Evolutionary conservation across 352 stramenopile species (phyloP), one percentile per base, ranked within the genome.

Genomic region (Phytophthora nicotianae): DNA sequence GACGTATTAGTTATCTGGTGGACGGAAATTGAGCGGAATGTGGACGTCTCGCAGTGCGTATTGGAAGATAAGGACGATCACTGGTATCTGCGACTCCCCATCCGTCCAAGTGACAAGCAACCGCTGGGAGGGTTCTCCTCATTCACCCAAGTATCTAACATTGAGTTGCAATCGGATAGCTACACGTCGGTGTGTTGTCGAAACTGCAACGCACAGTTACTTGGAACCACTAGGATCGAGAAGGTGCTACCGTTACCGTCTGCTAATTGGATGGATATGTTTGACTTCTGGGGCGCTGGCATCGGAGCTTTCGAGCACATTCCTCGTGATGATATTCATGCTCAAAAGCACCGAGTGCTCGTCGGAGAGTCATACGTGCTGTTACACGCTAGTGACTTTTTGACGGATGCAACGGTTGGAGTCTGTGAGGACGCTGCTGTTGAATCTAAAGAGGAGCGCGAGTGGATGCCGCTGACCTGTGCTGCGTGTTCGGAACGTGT

Each of bases 251-350:
- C 86, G 23, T 69, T 95, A 6, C 86, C 86, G 26, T 93, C 86
- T 10, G 71, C 83, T 17, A 91, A 92, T 49, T 95, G 86, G 86
- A 89, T 90, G 74, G 86, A 95, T 26, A 95, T 95, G 86, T 88
- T 91, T 35, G 86, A 95, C 58, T 95, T 93, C 49, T 92, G 86
- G 86, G 86, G 86, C 9, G 78, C 81, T 32, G 86, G 83, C 7
- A 79, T 89, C 49, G 86, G 86, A 37, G 85, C 79, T 3, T 94
- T 94, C 58, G 83, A 92, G 57, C 81, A 94, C 41, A 81, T 94
- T 55, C 83, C 86, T 4, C 72, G 81, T 0, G 82, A 93, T 32
- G 74, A 75, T 43, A 93, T 95, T 46, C 63, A 79, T 17, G 78
- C 83, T 2, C 74, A 87, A 11, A 23, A 49, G 17, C 53, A 54